Base-by-base conservation (phyloP, 202 grass and related monocot species). In the Zizania palustris region DNA sequence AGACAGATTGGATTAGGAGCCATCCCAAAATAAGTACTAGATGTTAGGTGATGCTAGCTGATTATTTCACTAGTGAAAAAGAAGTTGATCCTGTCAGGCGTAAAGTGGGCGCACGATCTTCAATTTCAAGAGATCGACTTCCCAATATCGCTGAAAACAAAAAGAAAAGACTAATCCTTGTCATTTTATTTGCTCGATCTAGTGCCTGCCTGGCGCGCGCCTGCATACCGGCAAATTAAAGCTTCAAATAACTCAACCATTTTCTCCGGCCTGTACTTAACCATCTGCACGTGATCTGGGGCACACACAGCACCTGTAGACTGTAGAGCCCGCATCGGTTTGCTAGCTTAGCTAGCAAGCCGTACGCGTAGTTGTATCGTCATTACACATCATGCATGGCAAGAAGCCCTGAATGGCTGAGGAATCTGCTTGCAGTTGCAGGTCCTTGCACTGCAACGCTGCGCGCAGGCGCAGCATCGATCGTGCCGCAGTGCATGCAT, bases 371-470 rank as follows among this genome's bases (percentile, higher is more conserved):
- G n/a, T n/a, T n/a, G n/a, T 28, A 16, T 67, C 71, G 8, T 49
- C 59, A 12, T 51, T 51, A 46, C 33, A 14, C 60, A 60, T 60
- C 80, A 76, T 82, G 46, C 80, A 76, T 82, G 46, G 67, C 46
- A 14, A 18, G 42, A 56, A 39, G 59, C 42, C 42, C 8, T 41
- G 60, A 41, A 76, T 54, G 8, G n/a, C n/a, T n/a, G n/a, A n/a
- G n/a, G n/a, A n/a, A n/a, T 48, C 66, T 11, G 49, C 37, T 19
- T 54, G 12, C 21, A 20, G 38, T 48, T 16, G 21, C 38, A 64
- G 40, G 56, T 43, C 68, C 59, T 64, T 55, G 46, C 64, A 13
- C 58, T 55, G 74, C 62, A 55, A 55, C 18, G 16, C 48, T 50
- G 5, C 3, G 6, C 14, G 14, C 13, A 28, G 0, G 33, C 8